Evolutionary conservation across 768 basidiomycete genomes (phyloP), one percentile per base, ranked within the genome.

Genomic region (Guyanaporus albipodus): DNA sequence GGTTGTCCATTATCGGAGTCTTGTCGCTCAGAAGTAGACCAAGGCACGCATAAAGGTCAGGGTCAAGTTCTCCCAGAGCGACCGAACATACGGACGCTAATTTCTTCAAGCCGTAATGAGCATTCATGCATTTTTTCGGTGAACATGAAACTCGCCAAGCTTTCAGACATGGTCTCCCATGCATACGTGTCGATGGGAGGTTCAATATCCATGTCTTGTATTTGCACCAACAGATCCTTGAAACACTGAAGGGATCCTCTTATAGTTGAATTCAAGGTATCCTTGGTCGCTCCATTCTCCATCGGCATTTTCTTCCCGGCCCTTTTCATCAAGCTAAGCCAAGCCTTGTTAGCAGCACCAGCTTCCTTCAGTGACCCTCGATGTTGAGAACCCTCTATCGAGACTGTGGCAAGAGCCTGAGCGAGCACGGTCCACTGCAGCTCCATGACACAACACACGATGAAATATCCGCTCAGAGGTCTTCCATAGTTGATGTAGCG

Each of bases 101-200:
- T 88, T 92, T 93, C 91, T 93, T 55, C 0, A 7, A 32, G 17
- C 6, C 40, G 6, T 28, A 14, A 4, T 44, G 42, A 48, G 15
- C 19, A 40, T 38, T 6, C 29, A 44, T 32, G 36, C n/a, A 27
- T 14, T 31, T n/a, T 11, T 26, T 37, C 18, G 4, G 17, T 19
- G 19, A 10, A 43, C 45, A 21, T 40, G 18, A 35, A 32, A 66
- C 79, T 38, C 55, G 90, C 91, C 75, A 93, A 65, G 54, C 86
- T 87, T 61, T 93, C 91, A 9, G 91, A 88, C 83, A 93, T 84
- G 0, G 91, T 92, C 61, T 93, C 91, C 84, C 85, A 92, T 42
- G 87, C 82, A 66, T 91, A 93, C n/a, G 86, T 88, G 61, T 93
- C 91, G 27, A 84, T 57, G 0, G 85, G 76, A 11, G 87, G 90